These are phyloP conservation scores for Blastocystis sp. DNA, from an alignment of 352 stramenopile genomes.

Conservation along the genomic window DNA sequence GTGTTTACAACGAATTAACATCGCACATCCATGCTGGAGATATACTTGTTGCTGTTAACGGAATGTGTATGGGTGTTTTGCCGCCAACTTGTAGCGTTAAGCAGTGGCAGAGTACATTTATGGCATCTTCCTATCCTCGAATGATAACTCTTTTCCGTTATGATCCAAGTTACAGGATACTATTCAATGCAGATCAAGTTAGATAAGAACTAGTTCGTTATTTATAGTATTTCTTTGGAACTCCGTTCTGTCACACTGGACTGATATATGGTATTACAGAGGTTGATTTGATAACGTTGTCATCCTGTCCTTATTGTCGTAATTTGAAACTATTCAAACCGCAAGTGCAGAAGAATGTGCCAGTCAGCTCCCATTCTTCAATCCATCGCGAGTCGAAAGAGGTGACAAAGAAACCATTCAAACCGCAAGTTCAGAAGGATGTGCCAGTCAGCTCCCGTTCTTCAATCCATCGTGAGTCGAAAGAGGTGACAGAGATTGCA, in stretches of 20 bases:
- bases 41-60: conserved; percentile 37
- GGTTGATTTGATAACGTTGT: not conserved
- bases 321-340: not conserved
- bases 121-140: not conserved
- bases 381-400: too few species aligned
- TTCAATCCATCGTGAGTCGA: not conserved
- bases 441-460: not conserved
- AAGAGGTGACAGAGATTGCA: not conserved
- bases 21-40: not conserved
- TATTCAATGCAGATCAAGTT: not conserved
- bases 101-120: not conserved
- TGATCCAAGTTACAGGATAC: not conserved
- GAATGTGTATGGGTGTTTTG: not conserved
- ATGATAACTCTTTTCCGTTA: conserved; percentile 9
- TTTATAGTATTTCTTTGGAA: conserved; percentile 5
- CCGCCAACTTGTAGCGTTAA: not conserved
- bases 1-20: not conserved
- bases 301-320: not conserved
- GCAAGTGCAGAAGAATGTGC: too few species aligned
- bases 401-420: not conserved
- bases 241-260: not conserved
- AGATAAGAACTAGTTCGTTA: not conserved
- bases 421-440: too few species aligned
- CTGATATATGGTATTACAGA: not conserved
- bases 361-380: not conserved